A percentile compares a stretch with the other conserved stretches of the same genome.
phyloP scores from a whole-genome alignment of 768 basidiomycete species.

The Lactifluus rugatus region DNA sequence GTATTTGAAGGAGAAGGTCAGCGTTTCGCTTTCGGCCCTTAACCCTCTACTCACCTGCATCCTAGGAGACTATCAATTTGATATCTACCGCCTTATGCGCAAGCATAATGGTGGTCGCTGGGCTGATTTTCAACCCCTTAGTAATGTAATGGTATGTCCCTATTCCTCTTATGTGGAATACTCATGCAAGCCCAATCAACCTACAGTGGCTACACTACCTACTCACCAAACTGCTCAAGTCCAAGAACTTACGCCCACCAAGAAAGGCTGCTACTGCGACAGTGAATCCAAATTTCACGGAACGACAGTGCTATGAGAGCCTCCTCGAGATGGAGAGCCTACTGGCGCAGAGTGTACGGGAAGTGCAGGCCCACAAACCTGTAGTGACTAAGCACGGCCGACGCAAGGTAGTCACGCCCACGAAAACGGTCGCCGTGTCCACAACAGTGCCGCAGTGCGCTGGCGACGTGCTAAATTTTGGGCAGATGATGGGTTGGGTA shows the following conservation, averaged over 20 bases:
- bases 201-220: conserved; percentile 89
- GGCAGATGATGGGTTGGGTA: conserved; percentile 54
- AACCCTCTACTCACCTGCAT: background rate
- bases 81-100: conserved; percentile 86
- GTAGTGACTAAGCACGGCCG: conserved; percentile 29
- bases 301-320: conserved; percentile 60
- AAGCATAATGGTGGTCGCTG: conserved; percentile 51
- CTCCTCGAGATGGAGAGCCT: conserved; percentile 56
- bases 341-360: conserved; percentile 39
- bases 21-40: background rate
- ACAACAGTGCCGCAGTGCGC: conserved; percentile 31
- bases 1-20: conserved; percentile 87
- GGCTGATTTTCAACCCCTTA: conserved; percentile 69
- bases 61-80: conserved; percentile 86
- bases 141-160: conserved; percentile 77
- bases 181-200: background rate
- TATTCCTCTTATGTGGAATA: background rate
- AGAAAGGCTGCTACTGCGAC: conserved; percentile 24
- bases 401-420: conserved; percentile 27
- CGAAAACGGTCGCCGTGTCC: conserved; percentile 21
- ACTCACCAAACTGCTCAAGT: conserved; percentile 55
- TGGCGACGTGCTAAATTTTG: conserved; percentile 53
- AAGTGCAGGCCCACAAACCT: conserved; percentile 27
- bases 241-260: conserved; percentile 49
- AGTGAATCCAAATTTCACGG: conserved; percentile 37